Evolutionary conservation across 176 grass and related monocot genomes (phyloP).

Genomic region (Stipa capillata): DNA sequence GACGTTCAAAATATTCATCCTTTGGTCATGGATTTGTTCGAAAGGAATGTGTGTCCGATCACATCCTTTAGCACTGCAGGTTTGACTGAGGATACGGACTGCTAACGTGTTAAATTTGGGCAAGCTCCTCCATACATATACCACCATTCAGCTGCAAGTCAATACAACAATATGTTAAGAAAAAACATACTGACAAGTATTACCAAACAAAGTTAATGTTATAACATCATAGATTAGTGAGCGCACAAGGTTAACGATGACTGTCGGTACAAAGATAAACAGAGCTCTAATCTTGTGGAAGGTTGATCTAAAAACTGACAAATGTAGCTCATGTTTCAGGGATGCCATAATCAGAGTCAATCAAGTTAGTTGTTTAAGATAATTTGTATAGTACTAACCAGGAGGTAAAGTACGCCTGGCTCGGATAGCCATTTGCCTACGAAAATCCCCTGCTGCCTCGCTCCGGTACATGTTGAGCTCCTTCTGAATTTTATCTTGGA

Average conservation of each 20-base stretch:
- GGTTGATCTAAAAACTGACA: background rate
- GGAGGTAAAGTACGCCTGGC: constrained; percentile 78
- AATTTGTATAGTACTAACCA: constrained; percentile 39
- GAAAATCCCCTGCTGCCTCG: constrained; percentile 66
- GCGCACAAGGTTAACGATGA: background rate
- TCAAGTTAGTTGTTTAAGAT: background rate
- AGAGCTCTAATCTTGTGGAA: background rate
- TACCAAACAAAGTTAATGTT: background rate
- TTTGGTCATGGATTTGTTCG: constrained; percentile 65
- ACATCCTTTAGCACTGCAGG: constrained; percentile 72
- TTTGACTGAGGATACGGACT: constrained; percentile 85
- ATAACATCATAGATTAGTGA: constrained; percentile 7
- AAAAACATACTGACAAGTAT: background rate
- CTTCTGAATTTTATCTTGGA: constrained; percentile 91
- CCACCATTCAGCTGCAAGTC: constrained; percentile 84
- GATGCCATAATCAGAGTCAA: background rate
- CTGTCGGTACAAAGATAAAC: background rate
- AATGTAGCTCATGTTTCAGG: background rate
- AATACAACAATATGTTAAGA: constrained; percentile 15
- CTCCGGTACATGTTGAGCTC: constrained; percentile 78
- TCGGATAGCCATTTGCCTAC: constrained; percentile 84
- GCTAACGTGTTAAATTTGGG: constrained; percentile 71
- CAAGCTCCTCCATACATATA: constrained; percentile 79
- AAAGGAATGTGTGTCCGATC: constrained; percentile 53
- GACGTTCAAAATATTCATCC: constrained; percentile 86